A percentile compares a stretch with the other conserved stretches of the same genome.
phyloP scores from a whole-genome alignment of 1,284 basidiomycete species.

The Marasmius sp. region DNA sequence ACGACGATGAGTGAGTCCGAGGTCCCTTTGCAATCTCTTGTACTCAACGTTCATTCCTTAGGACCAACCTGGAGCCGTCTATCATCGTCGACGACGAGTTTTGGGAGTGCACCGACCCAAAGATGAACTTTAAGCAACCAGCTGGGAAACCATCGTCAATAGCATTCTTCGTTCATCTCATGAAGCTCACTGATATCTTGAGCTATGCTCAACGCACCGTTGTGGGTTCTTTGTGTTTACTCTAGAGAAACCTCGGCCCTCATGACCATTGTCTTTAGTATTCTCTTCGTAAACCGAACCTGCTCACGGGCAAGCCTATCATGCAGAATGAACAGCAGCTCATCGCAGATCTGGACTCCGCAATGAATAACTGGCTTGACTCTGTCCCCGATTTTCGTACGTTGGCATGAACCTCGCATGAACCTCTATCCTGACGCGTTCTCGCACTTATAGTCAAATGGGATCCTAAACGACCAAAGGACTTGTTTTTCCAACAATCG shows the following conservation, averaged over 20 bases:
- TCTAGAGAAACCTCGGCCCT: background rate
- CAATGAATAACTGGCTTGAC: slow-evolving; percentile 68
- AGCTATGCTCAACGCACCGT: slow-evolving; percentile 63
- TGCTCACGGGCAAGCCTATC: slow-evolving; percentile 21
- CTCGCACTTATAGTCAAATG: slow-evolving; percentile 45
- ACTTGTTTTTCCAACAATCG: slow-evolving; percentile 56
- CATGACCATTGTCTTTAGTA: slow-evolving; percentile 29
- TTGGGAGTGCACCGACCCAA: slow-evolving; percentile 51
- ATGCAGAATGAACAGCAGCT: slow-evolving; percentile 52
- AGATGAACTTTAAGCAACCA: slow-evolving; percentile 51
- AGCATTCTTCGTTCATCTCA: slow-evolving; percentile 54
- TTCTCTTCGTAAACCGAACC: slow-evolving; percentile 33
- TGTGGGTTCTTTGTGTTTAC: slow-evolving; percentile 33
- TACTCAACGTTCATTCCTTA: slow-evolving; percentile 17
- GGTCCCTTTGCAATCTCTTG: background rate
- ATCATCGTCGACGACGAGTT: slow-evolving; percentile 73
- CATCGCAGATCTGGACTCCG: slow-evolving; percentile 64
- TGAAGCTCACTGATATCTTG: slow-evolving; percentile 64
- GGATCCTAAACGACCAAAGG: slow-evolving; percentile 55
- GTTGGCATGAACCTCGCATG: slow-evolving; percentile 16
- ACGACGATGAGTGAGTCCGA: slow-evolving; percentile 60
- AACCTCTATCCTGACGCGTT: background rate
- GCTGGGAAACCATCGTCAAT: slow-evolving; percentile 49
- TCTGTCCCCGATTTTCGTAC: slow-evolving; percentile 56
- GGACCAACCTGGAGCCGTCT: slow-evolving; percentile 68